Evolutionary conservation across 805 yeast species (phyloP).

Genomic region (Yamadazyma kitorensis): DNA sequence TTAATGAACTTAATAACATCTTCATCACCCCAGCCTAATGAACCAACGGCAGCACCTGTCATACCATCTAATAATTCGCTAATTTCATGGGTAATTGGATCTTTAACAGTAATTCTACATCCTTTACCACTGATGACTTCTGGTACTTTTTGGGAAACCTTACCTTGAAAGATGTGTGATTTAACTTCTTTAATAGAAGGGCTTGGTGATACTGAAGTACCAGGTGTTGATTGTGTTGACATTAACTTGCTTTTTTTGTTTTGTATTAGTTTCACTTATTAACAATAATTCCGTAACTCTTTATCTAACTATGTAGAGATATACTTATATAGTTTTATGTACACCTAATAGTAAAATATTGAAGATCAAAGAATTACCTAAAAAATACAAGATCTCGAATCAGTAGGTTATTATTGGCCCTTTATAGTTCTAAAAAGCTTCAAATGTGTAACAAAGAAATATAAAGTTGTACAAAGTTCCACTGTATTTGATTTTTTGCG

Average conservation of each 20-base stretch:
- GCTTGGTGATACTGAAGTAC: constrained; percentile 12
- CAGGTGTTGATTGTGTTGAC: constrained; percentile 8
- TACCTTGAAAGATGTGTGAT: constrained; percentile 44
- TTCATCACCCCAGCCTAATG: constrained; percentile 31
- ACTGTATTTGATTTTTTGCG: too few relatives aligned
- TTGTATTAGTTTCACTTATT: too few relatives aligned
- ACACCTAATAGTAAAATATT: too few relatives aligned
- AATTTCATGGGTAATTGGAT: constrained; percentile 32
- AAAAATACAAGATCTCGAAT: too few relatives aligned
- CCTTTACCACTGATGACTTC: constrained; percentile 45
- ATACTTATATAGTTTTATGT: too few relatives aligned
- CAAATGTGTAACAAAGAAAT: too few relatives aligned
- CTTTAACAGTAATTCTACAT: constrained; percentile 37
- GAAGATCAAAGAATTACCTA: too few relatives aligned
- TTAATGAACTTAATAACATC: constrained; percentile 18
- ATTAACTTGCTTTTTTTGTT: background rate
- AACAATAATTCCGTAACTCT: too few relatives aligned
- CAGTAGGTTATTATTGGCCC: too few relatives aligned
- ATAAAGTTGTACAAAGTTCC: too few relatives aligned
- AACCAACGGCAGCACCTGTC: constrained; percentile 34
- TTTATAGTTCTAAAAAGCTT: too few relatives aligned
- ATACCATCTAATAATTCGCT: constrained; percentile 23
- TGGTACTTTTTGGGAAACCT: constrained; percentile 34
- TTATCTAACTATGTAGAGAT: too few relatives aligned
- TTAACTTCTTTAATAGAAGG: constrained; percentile 14